Base-by-base conservation (phyloP, 306 rosid species). In the Datisca glomerata region DNA sequence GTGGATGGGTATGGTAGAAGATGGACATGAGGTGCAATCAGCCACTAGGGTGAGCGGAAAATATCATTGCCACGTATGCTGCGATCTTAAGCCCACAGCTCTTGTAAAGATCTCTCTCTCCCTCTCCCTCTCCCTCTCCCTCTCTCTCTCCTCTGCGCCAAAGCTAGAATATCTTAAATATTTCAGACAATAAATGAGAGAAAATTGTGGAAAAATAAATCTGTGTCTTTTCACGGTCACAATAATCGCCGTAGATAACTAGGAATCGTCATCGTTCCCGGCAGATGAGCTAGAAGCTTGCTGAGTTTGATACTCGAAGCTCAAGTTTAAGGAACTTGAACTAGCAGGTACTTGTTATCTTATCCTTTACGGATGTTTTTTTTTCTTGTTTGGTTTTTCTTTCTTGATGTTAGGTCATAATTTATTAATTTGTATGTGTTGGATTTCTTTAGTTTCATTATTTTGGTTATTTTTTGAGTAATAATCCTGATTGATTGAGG, bases 11-110 rank as follows among this genome's bases (percentile, higher is more conserved):
- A 45, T 47, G 49, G 13, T 15, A 18, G 43, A 12, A 14, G 25
- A 42, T 12, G 10, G 60, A 24, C 54, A 56, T 72, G 70, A 67
- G 59, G 64, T 51, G 64, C 65, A 45, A 15, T 5, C 8, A 48
- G 43, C 44, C 55, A 56, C 2, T 31, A 23, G 49, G 73, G 58
- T 43, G 69, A 65, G 81, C 44, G 84, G 75, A 80, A 84, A 85
- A 76, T 85, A 85, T 85, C 87, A 66, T 56, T 31, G 86, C 79
- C 95, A 84, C 95, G 95, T 76, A 71, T 23, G 49, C 68, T 54
- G 22, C 25, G 56, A 60, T 41, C 61, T 54, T 42, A 22, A 15
- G 47, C 78, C 49, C 21, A 28, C 40, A 48, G 64, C 38, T 63
- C 75, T 68, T 49, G 41, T 66, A 76, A 76, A 80, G 93, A 85